Percentiles rank a stretch among this genome's conserved stretches.
Evolutionary conservation across 2,329 filamentous ascomycete genomes (phyloP).

Genomic region (Rosellinia necatrix): DNA sequence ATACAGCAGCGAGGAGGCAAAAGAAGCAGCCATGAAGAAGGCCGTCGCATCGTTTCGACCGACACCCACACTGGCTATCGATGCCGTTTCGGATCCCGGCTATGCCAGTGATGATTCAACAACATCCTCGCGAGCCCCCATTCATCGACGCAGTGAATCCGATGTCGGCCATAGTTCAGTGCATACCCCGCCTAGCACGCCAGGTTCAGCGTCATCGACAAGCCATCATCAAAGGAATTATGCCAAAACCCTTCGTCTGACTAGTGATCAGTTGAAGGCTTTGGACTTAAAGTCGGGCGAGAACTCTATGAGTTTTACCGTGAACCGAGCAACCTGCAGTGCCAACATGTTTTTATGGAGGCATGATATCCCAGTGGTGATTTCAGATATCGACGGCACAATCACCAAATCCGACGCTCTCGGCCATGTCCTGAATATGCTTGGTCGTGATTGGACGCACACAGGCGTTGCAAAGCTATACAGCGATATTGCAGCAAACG

Average conservation of each 20-base stretch:
- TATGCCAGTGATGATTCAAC: slow-evolving; percentile 88
- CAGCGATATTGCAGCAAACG: slow-evolving; percentile 91
- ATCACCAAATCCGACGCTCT: slow-evolving; percentile 97
- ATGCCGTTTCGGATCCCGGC: slow-evolving; percentile 88
- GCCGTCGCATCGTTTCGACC: slow-evolving; percentile 56
- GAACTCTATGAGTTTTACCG: slow-evolving; percentile 94
- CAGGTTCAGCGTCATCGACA: slow-evolving; percentile 61
- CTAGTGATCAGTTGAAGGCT: slow-evolving; percentile 91
- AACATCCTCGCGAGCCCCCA: slow-evolving; percentile 49
- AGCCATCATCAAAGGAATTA: slow-evolving; percentile 83
- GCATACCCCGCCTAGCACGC: slow-evolving; percentile 71
- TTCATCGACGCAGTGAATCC: slow-evolving; percentile 70
- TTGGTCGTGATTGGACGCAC: slow-evolving; percentile 97
- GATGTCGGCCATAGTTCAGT: slow-evolving; percentile 59
- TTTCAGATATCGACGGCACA: slow-evolving; percentile 97
- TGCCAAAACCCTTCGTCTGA: slow-evolving; percentile 92
- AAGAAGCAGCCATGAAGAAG: slow-evolving; percentile 79
- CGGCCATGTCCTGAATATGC: slow-evolving; percentile 93
- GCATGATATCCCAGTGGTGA: slow-evolving; percentile 89
- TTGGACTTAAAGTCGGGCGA: slow-evolving; percentile 81
- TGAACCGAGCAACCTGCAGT: slow-evolving; percentile 89
- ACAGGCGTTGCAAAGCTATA: slow-evolving; percentile 96
- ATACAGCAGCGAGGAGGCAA: slow-evolving; percentile 96
- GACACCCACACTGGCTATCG: slow-evolving; percentile 63
- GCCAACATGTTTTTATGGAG: slow-evolving; percentile 95